These are phyloP conservation scores for Phanerochaete carnosa DNA, from an alignment of 768 basidiomycete genomes.

Conservation along the genomic window DNA sequence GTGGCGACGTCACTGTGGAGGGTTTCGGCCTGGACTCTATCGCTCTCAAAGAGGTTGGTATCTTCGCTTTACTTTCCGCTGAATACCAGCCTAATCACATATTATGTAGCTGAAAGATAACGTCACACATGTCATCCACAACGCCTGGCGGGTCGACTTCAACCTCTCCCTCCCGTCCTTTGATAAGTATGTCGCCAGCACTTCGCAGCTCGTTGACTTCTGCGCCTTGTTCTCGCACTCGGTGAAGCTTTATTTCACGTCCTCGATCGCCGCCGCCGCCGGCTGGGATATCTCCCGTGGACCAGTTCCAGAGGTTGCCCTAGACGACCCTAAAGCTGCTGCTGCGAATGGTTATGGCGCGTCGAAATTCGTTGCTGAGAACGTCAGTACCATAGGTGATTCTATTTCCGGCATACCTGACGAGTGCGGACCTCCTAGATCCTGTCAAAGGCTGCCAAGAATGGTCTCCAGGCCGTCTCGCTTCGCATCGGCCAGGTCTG, in stretches of 20 bases:
- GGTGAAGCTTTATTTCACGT: conserved; percentile 29
- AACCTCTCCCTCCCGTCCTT: conserved; percentile 28
- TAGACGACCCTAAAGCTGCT: conserved; percentile 23
- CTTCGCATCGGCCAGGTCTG: conserved; percentile 28
- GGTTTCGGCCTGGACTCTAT: conserved; percentile 2
- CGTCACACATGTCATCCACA: conserved; percentile 6
- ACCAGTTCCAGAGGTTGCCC: conserved; percentile 22
- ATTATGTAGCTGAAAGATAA: not conserved
- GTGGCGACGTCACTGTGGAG: not conserved
- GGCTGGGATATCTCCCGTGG: conserved; percentile 11
- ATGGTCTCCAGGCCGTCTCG: not conserved
- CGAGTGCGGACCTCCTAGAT: conserved; percentile 4
- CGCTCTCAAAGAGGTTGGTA: conserved; percentile 1
- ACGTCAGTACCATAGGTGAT: conserved; percentile 14
- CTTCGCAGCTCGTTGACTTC: conserved; percentile 31
- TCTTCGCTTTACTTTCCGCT: not conserved
- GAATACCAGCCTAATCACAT: not conserved
- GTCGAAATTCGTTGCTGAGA: conserved; percentile 41
- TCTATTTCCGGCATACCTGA: not conserved
- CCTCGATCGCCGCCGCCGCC: conserved; percentile 28
- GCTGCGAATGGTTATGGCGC: conserved; percentile 36
- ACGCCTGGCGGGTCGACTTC: conserved; percentile 40
- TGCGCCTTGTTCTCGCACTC: conserved; percentile 22
- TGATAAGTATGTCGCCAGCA: conserved; percentile 23
- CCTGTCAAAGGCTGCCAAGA: conserved; percentile 4